Conservation (phyloP, 305 asterid genomes). For the Fraxinus xanthoxyloides region DNA sequence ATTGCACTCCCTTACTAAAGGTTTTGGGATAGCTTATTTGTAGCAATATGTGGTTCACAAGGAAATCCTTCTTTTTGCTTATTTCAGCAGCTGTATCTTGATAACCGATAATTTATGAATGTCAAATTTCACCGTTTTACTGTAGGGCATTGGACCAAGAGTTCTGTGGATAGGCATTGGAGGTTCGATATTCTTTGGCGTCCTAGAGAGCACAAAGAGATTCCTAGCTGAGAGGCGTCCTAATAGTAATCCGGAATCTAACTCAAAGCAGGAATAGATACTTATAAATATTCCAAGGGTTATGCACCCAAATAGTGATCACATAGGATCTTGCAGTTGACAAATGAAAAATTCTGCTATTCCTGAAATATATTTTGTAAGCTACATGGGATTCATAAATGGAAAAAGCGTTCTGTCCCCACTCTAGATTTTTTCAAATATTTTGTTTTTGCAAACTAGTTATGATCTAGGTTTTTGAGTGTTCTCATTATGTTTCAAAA, state of each 20-base stretch:
- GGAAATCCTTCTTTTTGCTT: neutral
- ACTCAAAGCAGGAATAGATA: constrained; percentile 38
- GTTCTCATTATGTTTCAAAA: neutral
- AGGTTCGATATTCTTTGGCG: constrained; percentile 91
- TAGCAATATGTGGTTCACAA: neutral
- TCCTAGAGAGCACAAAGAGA: constrained; percentile 78
- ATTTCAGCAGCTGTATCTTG: neutral
- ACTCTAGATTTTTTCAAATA: neutral
- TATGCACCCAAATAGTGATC: neutral
- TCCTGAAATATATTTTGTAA: constrained; percentile 10
- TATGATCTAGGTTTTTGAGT: neutral
- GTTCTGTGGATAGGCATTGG: constrained; percentile 98
- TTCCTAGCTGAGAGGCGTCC: constrained; percentile 64
- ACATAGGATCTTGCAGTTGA: neutral
- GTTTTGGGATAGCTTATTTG: neutral
- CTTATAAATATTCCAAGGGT: constrained; percentile 2
- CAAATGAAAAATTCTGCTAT: neutral
- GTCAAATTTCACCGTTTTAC: neutral
- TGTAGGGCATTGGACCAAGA: constrained; percentile 87
- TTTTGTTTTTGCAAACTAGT: neutral
- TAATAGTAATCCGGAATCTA: constrained; percentile 17
- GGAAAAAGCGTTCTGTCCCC: neutral
- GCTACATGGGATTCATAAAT: neutral
- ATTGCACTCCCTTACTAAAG: neutral
- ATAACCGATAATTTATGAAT: neutral